These are phyloP conservation scores for Malus hybrid DNA, from an alignment of 331 rosid species.

Conservation along the genomic window DNA sequence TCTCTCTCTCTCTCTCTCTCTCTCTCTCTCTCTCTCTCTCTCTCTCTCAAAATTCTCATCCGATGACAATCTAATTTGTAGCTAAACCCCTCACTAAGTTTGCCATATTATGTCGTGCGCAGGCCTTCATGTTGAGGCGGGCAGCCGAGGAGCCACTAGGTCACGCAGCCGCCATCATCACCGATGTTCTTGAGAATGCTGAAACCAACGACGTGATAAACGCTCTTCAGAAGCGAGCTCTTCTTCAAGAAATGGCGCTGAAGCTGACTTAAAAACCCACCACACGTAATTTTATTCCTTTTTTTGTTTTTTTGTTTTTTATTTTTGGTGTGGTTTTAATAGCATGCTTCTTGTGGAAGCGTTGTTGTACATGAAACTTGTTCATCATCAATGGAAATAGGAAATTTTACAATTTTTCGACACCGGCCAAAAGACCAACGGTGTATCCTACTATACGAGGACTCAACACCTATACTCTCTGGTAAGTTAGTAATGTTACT, in stretches of 20 bases:
- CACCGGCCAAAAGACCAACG: not conserved
- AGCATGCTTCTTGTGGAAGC: conserved; percentile 16
- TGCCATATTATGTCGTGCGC: not conserved
- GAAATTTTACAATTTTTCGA: not conserved
- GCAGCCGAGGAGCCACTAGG: conserved; percentile 92
- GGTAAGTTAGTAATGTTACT: not conserved
- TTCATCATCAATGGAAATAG: conserved; percentile 22
- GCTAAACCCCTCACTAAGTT: not conserved
- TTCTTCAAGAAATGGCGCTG: conserved; percentile 91
- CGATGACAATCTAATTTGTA: not conserved
- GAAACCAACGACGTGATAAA: conserved; percentile 72
- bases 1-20: not conserved
- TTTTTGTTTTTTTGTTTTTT: not conserved
- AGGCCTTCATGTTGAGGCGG: conserved; percentile 94
- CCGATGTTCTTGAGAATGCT: conserved; percentile 87
- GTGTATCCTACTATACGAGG: not conserved
- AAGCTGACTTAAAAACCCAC: conserved; percentile 42
- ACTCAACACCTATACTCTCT: not conserved
- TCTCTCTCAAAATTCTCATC: not conserved
- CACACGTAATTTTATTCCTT: not conserved
- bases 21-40: too few species aligned
- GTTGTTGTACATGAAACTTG: conserved; percentile 33
- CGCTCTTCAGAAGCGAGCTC: conserved; percentile 81
- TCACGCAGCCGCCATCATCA: conserved; percentile 83
- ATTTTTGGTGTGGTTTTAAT: conserved; percentile 9